Percentiles rank a stretch among this genome's conserved stretches.
Evolutionary conservation across 2,329 filamentous ascomycete genomes (phyloP).

Genomic region (Epichloe hybrida): DNA sequence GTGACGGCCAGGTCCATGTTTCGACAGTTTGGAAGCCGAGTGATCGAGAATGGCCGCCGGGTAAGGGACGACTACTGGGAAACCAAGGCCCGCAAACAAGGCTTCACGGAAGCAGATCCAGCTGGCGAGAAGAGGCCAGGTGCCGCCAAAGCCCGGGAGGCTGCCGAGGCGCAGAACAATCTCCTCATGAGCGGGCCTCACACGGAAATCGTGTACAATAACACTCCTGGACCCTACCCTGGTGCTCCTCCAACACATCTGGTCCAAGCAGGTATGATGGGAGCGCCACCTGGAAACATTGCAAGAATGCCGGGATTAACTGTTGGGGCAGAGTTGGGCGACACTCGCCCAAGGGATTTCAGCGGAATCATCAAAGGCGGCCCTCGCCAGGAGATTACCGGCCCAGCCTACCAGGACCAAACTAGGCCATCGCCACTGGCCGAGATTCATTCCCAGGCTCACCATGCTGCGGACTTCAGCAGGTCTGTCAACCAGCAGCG

Average conservation of each 20-base stretch:
- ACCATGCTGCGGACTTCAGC: constrained; percentile 84
- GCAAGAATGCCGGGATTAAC: constrained; percentile 76
- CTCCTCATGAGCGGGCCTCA: constrained; percentile 54
- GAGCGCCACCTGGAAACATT: constrained; percentile 47
- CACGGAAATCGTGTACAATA: constrained; percentile 80
- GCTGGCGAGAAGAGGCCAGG: constrained; percentile 94
- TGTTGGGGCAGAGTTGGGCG: constrained; percentile 62
- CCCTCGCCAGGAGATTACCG: constrained; percentile 79
- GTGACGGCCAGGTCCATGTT: constrained; percentile 98
- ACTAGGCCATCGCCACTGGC: constrained; percentile 60
- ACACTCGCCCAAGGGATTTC: constrained; percentile 68
- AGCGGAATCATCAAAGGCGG: constrained; percentile 63
- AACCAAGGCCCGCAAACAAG: constrained; percentile 89
- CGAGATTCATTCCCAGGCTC: constrained; percentile 75
- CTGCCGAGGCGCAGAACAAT: constrained; percentile 55
- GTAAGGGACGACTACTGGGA: constrained; percentile 99
- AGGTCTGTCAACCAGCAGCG: constrained; percentile 71
- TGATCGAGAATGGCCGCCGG: constrained; percentile 77
- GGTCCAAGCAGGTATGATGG: constrained; percentile 59
- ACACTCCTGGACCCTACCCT: constrained; percentile 51
- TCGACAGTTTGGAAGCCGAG: constrained; percentile 88
- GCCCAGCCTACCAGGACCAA: constrained; percentile 77
- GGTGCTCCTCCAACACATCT: constrained; percentile 54
- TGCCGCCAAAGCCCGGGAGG: constrained; percentile 76
- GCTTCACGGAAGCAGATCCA: constrained; percentile 91